Conservation (phyloP, 495 filamentous ascomycete species). For the Bacidia gigantensis region DNA sequence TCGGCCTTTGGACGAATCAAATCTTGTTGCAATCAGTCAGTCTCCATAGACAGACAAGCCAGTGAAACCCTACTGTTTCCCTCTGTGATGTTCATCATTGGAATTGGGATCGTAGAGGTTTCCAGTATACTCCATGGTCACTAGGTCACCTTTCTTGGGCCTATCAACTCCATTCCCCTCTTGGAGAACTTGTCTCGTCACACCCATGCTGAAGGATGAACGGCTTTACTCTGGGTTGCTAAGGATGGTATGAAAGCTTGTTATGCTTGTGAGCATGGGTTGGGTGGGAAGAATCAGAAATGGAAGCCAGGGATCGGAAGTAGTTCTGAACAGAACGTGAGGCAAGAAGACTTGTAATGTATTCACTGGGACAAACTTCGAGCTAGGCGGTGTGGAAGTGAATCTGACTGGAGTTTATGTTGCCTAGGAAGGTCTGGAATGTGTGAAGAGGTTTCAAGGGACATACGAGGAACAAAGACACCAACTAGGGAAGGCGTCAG, state of each 20-base stretch:
- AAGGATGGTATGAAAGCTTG: not conserved
- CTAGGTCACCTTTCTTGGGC: slow-evolving; percentile 48
- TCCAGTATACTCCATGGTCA: slow-evolving; percentile 75
- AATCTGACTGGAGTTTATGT: not conserved
- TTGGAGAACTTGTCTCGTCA: slow-evolving; percentile 30
- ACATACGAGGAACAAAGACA: not conserved
- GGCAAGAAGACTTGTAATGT: not conserved
- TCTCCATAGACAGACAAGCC: too few relatives aligned
- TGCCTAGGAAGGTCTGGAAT: not conserved
- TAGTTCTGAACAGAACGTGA: not conserved
- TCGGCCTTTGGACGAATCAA: slow-evolving; percentile 61
- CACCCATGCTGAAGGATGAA: slow-evolving; percentile 35
- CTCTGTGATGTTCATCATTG: slow-evolving; percentile 31
- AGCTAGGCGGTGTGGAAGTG: not conserved
- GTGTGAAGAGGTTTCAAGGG: not conserved
- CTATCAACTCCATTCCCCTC: slow-evolving; percentile 39
- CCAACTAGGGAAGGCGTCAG: not conserved
- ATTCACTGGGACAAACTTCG: not conserved
- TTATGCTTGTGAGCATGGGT: not conserved
- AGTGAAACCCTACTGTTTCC: slow-evolving; percentile 34
- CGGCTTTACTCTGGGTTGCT: not conserved
- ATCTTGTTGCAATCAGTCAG: too few relatives aligned
- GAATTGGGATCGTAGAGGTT: slow-evolving; percentile 52
- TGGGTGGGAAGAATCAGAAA: not conserved
- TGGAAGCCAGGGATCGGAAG: not conserved